phyloP scores from a whole-genome alignment of 495 filamentous ascomycete species.

The Cercophora scortea region DNA sequence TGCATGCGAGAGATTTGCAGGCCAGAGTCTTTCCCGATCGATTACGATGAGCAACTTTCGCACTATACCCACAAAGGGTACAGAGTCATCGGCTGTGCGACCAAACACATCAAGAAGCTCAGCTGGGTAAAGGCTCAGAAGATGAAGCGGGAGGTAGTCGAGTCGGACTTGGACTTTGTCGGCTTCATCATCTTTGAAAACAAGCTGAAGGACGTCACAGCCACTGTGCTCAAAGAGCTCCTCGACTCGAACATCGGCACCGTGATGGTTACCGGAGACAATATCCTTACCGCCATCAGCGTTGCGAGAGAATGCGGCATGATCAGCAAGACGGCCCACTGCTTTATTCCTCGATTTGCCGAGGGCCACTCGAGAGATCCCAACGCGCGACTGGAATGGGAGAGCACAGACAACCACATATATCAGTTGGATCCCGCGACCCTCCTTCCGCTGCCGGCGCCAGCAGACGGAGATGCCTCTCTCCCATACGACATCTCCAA shows the following conservation, averaged over 20 bases:
- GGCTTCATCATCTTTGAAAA: constrained; percentile 99
- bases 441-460: constrained; percentile 64
- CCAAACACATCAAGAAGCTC: constrained; percentile 75
- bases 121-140: constrained; percentile 93
- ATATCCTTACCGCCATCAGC: constrained; percentile 94
- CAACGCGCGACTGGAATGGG: constrained; percentile 71
- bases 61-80: constrained; percentile 94
- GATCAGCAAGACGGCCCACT: constrained; percentile 70
- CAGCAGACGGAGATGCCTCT: constrained; percentile 66
- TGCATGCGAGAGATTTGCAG: constrained; percentile 89
- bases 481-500: constrained; percentile 76
- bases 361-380: constrained; percentile 65
- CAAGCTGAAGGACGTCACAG: constrained; percentile 82
- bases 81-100: constrained; percentile 94
- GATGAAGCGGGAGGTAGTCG: constrained; percentile 78
- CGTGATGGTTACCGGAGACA: constrained; percentile 98
- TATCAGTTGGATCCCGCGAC: constrained; percentile 70
- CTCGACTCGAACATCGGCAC: constrained; percentile 75
- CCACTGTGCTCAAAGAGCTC: constrained; percentile 74
- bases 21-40: constrained; percentile 70
- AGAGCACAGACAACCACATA: constrained; percentile 79
- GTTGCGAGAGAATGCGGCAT: constrained; percentile 90
- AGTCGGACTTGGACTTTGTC: constrained; percentile 73
- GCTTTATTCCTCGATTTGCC: constrained; percentile 83
- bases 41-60: constrained; percentile 80